Base-by-base conservation (phyloP, 2,329 filamentous ascomycete species). In the Ophiostoma montium region DNA sequence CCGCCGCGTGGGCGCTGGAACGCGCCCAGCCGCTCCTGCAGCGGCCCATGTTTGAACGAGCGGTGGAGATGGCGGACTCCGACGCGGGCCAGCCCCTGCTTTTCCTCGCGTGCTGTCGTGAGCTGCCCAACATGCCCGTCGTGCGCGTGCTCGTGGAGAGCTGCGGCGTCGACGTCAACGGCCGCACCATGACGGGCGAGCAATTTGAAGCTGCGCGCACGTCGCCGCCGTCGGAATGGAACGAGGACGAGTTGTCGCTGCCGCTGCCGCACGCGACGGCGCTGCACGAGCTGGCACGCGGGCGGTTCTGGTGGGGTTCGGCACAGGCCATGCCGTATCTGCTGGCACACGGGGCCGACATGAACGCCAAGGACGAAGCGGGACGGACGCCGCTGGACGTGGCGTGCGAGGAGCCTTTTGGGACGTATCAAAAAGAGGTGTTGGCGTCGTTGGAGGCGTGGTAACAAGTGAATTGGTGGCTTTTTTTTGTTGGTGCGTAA, bases 61-160 rank as follows among this genome's bases (percentile, higher is more conserved):
- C 39, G n/a, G n/a, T n/a, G 21, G 39, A 43, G 21, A n/a, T n/a
- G 2, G 21, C 21, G 8, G 38, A 19, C 18, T 23, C 32, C 1
- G 13, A 18, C 30, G 21, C 36, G 32, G 27, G 23, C 33, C 16
- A 49, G 8, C 42, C 35, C 9, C 39, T 51, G 12, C 30, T 51
- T 13, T 48, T 23, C 27, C 33, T 48, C 7, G 46, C 50, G 6
- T 48, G 46, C n/a, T 5, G 6, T 4, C 39, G 50, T 4, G 41
- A 51, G 33, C 50, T 51, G 27, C 50, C 46, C 41, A 51, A 51
- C 42, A 51, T 49, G 50, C 27, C 33, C 32, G 50, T 51, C 10
- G 35, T 49, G 6, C 50, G 50, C 35, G 21, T 49, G n/a, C 41
- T 51, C 3, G 46, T 51, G n/a, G 46, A 51, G 31, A 46, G 19